phyloP scores from a whole-genome alignment of 2,329 filamentous ascomycete genomes.

The Pleochaeta shiraiana region DNA sequence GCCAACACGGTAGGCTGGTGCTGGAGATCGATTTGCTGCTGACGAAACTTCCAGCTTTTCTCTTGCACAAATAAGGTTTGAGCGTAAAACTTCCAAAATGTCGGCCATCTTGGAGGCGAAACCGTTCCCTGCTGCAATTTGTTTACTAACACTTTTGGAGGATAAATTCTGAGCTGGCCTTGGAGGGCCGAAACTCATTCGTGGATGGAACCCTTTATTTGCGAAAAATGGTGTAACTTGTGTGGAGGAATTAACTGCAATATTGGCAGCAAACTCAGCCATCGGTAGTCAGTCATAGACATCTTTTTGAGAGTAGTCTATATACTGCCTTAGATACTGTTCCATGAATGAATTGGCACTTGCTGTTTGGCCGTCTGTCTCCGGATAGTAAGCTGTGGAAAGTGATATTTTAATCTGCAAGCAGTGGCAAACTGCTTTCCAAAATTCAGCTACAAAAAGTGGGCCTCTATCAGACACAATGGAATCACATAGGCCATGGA shows the following conservation, averaged over 20 bases:
- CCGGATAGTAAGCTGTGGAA: background rate
- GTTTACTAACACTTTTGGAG: background rate
- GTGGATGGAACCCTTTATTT: conserved; percentile 6
- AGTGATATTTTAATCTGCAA: conserved; percentile 6
- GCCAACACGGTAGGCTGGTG: background rate
- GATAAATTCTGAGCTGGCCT: background rate
- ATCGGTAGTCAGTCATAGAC: conserved; percentile 7
- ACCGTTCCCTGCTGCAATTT: background rate
- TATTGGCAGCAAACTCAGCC: conserved; percentile 10
- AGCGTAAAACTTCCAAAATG: background rate
- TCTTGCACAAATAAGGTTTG: background rate
- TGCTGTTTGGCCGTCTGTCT: conserved; percentile 6
- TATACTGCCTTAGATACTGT: conserved; percentile 6
- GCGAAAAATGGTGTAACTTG: conserved; percentile 7
- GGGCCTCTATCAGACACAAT: conserved; percentile 8
- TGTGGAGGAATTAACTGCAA: conserved; percentile 5
- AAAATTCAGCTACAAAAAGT: conserved; percentile 8
- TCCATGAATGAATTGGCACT: conserved; percentile 7
- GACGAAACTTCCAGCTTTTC: background rate
- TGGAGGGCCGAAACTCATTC: conserved; percentile 4
- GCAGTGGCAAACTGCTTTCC: conserved; percentile 7
- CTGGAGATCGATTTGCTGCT: background rate
- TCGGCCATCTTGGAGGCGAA: conserved; percentile 5
- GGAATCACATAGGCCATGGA: background rate
- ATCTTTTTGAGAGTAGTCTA: conserved; percentile 9